These are phyloP conservation scores for Chondrus crispus DNA, from an alignment of 23 red algal species.

Conservation along the genomic window DNA sequence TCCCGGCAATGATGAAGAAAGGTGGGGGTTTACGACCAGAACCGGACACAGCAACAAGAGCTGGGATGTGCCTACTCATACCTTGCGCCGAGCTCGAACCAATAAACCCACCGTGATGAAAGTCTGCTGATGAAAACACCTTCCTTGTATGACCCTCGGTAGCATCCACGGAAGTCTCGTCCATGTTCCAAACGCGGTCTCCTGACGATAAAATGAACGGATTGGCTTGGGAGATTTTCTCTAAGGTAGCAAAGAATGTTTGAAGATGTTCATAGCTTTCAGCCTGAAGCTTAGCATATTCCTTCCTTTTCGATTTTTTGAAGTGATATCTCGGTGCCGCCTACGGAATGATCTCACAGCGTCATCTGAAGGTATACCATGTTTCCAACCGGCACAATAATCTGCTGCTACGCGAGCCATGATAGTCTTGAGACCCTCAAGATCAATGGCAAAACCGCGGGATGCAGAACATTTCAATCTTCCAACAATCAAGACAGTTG, in stretches of 20 bases:
- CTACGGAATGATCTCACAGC: neutral
- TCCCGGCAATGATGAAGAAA: conserved; percentile 34
- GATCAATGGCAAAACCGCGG: neutral
- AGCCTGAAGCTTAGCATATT: neutral
- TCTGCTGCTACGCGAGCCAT: neutral
- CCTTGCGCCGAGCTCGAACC: neutral
- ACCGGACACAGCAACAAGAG: conserved; percentile 2
- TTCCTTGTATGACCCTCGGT: neutral
- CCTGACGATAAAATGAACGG: neutral
- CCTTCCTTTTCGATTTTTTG: conserved; percentile 5
- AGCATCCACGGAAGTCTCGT: conserved; percentile 1
- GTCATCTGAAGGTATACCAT: neutral
- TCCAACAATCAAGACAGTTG: neutral
- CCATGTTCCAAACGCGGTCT: conserved; percentile 19
- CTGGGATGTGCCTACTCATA: conserved; percentile 9
- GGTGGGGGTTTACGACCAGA: neutral
- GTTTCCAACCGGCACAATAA: neutral
- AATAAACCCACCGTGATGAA: neutral
- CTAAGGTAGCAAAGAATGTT: conserved; percentile 12
- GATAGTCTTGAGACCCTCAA: neutral
- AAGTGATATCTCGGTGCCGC: neutral
- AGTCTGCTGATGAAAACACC: neutral
- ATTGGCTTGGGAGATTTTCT: neutral
- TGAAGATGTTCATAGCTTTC: neutral
- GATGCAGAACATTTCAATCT: neutral